These are phyloP conservation scores for Papiliotrema laurentii DNA, from an alignment of 1,284 basidiomycete species.

Conservation along the genomic window DNA sequence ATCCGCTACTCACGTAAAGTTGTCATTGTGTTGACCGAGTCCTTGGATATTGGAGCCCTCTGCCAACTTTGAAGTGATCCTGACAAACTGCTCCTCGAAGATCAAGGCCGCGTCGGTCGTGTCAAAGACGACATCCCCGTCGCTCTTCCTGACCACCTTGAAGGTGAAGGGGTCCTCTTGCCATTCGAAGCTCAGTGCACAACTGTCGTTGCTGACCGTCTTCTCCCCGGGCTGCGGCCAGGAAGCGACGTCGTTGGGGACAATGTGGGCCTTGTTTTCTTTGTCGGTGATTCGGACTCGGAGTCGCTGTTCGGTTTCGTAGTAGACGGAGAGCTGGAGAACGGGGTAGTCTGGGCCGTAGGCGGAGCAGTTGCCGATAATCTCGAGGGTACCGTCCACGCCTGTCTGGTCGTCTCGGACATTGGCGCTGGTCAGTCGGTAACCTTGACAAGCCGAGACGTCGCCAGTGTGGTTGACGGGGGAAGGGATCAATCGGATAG, in stretches of 20 bases:
- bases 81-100: conserved; percentile 74
- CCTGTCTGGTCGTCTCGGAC: conserved; percentile 9
- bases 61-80: conserved; percentile 48
- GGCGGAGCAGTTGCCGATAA: conserved; percentile 57
- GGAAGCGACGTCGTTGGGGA: conserved; percentile 61
- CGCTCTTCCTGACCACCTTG: conserved; percentile 60
- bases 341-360: conserved; percentile 63
- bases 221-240: conserved; percentile 50
- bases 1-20: conserved; percentile 58
- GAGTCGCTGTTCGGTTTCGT: conserved; percentile 46
- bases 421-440: conserved; percentile 14
- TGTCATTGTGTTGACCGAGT: conserved; percentile 46
- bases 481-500: conserved; percentile 19
- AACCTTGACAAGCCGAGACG: conserved; percentile 21
- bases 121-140: conserved; percentile 61
- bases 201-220: neutral
- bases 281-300: conserved; percentile 68
- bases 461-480: conserved; percentile 24
- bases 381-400: conserved; percentile 17
- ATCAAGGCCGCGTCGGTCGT: conserved; percentile 61
- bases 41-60: conserved; percentile 66
- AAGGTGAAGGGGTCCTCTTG: conserved; percentile 64
- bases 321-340: conserved; percentile 53
- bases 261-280: conserved; percentile 57
- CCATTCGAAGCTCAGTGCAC: conserved; percentile 56